phyloP scores from a whole-genome alignment of 805 yeast genomes.

The Phaffomyces opuntiae region DNA sequence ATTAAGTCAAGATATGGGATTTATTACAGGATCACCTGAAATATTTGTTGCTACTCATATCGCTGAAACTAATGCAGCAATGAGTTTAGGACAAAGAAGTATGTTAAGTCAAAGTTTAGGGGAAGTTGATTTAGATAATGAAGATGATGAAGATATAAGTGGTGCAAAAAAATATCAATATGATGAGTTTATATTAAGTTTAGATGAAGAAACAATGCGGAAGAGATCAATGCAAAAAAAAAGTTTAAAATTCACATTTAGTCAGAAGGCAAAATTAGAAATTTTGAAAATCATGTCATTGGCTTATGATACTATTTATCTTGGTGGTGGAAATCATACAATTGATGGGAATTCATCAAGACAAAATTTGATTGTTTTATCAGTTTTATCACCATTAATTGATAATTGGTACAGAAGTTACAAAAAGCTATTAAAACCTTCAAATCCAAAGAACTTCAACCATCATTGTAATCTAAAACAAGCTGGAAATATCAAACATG shows the following conservation, averaged over 20 bases:
- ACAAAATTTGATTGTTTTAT: conserved; percentile 64
- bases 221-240: conserved; percentile 19
- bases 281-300: conserved; percentile 69
- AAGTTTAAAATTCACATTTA: conserved; percentile 45
- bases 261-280: conserved; percentile 75
- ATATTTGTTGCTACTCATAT: conserved; percentile 79
- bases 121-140: conserved; percentile 54
- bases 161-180: conserved; percentile 22
- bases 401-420: conserved; percentile 73
- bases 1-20: conserved; percentile 79
- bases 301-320: conserved; percentile 76
- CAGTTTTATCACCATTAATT: conserved; percentile 67
- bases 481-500: conserved; percentile 26
- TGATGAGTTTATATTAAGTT: conserved; percentile 24
- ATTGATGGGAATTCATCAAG: conserved; percentile 44
- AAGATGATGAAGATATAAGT: conserved; percentile 23
- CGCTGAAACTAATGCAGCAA: conserved; percentile 75
- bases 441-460: conserved; percentile 33
- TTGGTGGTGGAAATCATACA: conserved; percentile 40
- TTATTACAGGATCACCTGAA: conserved; percentile 65
- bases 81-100: conserved; percentile 72
- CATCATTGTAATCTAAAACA: conserved; percentile 22
- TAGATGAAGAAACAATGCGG: conserved; percentile 25
- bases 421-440: conserved; percentile 43
- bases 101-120: conserved; percentile 68